phyloP scores from a whole-genome alignment of 2,329 filamentous ascomycete genomes.

The Diaporthe sp. region DNA sequence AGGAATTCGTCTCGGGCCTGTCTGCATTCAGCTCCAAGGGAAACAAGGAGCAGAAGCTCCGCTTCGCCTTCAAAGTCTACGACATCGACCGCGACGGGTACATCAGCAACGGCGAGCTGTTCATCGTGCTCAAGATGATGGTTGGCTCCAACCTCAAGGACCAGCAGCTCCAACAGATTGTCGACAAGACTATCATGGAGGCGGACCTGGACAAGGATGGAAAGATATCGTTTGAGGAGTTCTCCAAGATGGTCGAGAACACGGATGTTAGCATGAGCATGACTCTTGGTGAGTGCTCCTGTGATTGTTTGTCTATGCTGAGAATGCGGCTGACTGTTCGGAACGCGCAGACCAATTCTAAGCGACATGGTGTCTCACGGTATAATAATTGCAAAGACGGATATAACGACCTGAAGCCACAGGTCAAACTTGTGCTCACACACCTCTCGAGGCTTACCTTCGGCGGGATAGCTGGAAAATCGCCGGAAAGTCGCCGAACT shows the following conservation, averaged over 20 bases:
- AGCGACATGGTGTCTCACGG: not conserved
- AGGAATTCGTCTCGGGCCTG: constrained; percentile 96
- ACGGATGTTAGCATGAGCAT: constrained; percentile 83
- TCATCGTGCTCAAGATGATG: constrained; percentile 99
- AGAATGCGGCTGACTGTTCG: not conserved
- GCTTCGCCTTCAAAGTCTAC: constrained; percentile 99
- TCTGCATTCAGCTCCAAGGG: constrained; percentile 97
- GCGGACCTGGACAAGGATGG: constrained; percentile 95
- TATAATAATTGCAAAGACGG: not conserved
- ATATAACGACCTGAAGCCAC: not conserved
- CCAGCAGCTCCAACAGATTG: constrained; percentile 98
- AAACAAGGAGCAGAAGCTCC: constrained; percentile 98
- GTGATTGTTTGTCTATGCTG: not conserved
- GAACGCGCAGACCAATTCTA: constrained; percentile 22
- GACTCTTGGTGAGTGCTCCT: constrained; percentile 69
- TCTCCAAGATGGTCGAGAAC: constrained; percentile 98
- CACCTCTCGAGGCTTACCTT: too few species aligned
- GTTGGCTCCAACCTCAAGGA: constrained; percentile 99
- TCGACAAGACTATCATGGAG: constrained; percentile 99
- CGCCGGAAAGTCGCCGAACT: not conserved
- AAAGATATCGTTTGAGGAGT: constrained; percentile 99
- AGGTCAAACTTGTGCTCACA: not conserved
- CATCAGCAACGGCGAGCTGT: constrained; percentile 98
- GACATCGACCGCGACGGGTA: constrained; percentile 99
- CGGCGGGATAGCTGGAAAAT: not conserved